phyloP scores from a whole-genome alignment of 257 asterid species.

The Salvia miltiorrhiza region DNA sequence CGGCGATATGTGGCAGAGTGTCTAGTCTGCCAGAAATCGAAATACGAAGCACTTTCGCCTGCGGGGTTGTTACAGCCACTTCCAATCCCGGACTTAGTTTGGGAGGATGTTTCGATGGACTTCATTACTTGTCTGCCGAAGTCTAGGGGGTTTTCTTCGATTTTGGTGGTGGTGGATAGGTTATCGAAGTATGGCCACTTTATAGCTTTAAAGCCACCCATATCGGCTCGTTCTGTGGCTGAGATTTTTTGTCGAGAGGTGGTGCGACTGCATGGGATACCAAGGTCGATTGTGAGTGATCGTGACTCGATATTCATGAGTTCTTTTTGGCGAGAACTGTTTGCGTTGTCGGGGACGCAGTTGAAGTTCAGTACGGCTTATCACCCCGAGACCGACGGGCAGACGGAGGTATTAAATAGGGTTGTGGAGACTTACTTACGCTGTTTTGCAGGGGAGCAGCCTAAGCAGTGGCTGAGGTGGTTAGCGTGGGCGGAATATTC shows the following conservation, averaged over 20 bases:
- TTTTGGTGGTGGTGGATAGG: neutral
- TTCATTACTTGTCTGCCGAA: neutral
- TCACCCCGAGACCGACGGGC: neutral
- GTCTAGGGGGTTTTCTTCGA: neutral
- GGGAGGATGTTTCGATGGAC: neutral
- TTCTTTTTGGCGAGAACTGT: neutral
- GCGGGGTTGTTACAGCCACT: conserved; percentile 7
- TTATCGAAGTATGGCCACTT: neutral
- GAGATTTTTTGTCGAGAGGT: neutral
- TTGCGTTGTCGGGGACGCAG: neutral
- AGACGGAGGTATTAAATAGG: neutral
- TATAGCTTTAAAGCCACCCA: neutral
- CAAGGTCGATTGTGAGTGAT: no score
- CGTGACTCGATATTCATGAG: neutral
- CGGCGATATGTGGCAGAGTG: neutral
- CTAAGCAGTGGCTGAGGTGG: neutral
- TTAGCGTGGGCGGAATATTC: neutral
- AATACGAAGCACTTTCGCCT: neutral
- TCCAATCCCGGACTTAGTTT: neutral
- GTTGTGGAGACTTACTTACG: neutral
- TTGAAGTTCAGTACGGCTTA: neutral
- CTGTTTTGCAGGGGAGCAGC: neutral
- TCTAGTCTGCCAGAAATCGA: neutral
- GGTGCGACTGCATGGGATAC: no score
- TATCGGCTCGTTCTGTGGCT: neutral